Percentiles rank a stretch among this genome's conserved stretches.
These are phyloP conservation scores for Fonsecaea monophora DNA, from an alignment of 2,329 filamentous ascomycete genomes.

Conservation along the genomic window DNA sequence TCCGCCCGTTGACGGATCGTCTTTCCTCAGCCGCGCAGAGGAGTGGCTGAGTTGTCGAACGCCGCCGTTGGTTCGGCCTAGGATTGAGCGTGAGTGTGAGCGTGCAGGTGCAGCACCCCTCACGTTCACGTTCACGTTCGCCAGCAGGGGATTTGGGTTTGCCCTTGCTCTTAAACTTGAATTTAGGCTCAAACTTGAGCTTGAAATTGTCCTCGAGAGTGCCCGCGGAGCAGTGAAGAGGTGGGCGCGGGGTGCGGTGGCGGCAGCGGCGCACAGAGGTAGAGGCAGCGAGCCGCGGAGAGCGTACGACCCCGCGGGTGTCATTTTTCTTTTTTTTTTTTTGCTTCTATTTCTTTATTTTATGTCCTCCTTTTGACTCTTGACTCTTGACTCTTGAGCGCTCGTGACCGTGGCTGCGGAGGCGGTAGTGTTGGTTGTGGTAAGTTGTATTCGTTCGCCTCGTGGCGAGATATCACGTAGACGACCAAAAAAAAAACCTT, in stretches of 20 bases:
- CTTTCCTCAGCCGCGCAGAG: not conserved
- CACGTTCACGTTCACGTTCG: too few relatives aligned
- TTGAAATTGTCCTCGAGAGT: not conserved
- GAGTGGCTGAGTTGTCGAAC: constrained; percentile 8
- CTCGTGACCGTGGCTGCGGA: too few relatives aligned
- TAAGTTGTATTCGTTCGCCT: too few relatives aligned
- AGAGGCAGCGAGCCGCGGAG: not conserved
- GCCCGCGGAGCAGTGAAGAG: constrained; percentile 13
- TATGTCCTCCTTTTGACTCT: too few relatives aligned
- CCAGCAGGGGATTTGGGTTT: too few relatives aligned
- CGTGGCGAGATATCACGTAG: too few relatives aligned
- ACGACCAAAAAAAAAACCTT: too few relatives aligned
- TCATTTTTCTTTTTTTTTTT: not conserved
- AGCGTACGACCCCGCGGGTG: not conserved
- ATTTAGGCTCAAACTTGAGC: not conserved
- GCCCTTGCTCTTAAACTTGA: not conserved
- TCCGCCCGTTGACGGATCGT: not conserved
- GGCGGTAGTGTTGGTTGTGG: too few relatives aligned
- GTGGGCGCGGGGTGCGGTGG: constrained; percentile 12
- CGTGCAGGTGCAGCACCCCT: too few relatives aligned
- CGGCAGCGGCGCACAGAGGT: constrained; percentile 5
- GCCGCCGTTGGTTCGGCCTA: not conserved
- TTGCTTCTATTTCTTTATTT: not conserved
- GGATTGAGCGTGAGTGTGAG: not conserved
- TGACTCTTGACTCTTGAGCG: too few relatives aligned